These are phyloP conservation scores for Porcisia hertigi DNA, from an alignment of 208 protist species.

Conservation along the genomic window DNA sequence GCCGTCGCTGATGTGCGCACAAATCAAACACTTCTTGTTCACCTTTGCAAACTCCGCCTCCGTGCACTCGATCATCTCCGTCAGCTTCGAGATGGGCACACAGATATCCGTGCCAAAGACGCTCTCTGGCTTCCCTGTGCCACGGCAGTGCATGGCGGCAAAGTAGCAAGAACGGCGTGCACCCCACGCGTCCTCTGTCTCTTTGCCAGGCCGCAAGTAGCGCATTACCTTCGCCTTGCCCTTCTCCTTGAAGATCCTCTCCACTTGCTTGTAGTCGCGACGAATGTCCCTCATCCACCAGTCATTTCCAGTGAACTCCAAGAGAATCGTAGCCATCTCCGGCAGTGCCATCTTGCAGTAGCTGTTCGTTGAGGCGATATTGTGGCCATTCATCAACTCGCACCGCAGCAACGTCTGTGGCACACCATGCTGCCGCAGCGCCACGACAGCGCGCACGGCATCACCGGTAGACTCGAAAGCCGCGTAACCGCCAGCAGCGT, in stretches of 20 bases:
- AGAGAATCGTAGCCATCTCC: conserved; percentile 68
- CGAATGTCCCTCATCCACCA: conserved; percentile 41
- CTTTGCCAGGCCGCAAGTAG: too few relatives aligned
- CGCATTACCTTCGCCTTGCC: conserved; percentile 41
- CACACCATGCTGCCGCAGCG: conserved; percentile 40
- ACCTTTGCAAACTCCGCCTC: conserved; percentile 60
- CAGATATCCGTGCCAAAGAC: conserved; percentile 80
- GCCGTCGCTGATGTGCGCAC: conserved; percentile 89
- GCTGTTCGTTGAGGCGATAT: conserved; percentile 48
- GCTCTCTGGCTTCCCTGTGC: conserved; percentile 27
- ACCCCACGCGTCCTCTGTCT: conserved; percentile 28
- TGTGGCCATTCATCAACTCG: conserved; percentile 69
- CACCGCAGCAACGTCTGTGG: conserved; percentile 65
- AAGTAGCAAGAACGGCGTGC: conserved; percentile 43
- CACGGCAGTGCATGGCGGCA: conserved; percentile 29
- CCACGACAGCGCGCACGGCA: conserved; percentile 56
- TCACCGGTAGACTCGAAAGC: conserved; percentile 41
- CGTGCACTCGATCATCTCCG: conserved; percentile 70
- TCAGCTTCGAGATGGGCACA: conserved; percentile 81
- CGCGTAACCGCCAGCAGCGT: conserved; percentile 38
- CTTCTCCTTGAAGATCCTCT: conserved; percentile 30
- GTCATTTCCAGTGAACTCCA: conserved; percentile 77
- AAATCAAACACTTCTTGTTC: conserved; percentile 40
- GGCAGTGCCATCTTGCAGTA: conserved; percentile 66
- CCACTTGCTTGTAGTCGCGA: conserved; percentile 47